Conservation (phyloP, 345 rosid genomes). For the Gossypium anomalum region DNA sequence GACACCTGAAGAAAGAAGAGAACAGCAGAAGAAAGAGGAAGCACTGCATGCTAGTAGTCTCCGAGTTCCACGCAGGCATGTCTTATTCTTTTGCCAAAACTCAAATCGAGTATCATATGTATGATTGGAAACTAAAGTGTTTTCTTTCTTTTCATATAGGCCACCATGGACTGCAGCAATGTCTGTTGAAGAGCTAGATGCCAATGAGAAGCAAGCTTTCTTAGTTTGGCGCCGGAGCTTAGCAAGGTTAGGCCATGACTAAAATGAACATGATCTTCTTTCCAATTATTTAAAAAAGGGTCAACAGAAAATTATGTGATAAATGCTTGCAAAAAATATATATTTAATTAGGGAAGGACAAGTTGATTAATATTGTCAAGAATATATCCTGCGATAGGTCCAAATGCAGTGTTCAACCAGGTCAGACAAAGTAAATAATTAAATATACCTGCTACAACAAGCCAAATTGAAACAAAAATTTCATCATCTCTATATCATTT, state of each 20-base stretch:
- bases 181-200: conserved; percentile 68
- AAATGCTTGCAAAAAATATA: not conserved
- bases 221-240: conserved; percentile 75
- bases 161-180: conserved; percentile 68
- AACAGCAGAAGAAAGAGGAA: conserved; percentile 64
- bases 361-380: not conserved
- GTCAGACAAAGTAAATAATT: not conserved
- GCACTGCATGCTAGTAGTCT: conserved; percentile 58
- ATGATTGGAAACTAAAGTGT: not conserved
- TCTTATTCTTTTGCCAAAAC: conserved; percentile 1
- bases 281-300: not conserved
- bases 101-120: not conserved
- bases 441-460: not conserved
- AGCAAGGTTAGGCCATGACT: conserved; percentile 48
- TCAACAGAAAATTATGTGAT: not conserved
- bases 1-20: conserved; percentile 57
- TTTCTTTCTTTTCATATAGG: conserved; percentile 28
- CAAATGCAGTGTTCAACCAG: not conserved
- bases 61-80: conserved; percentile 63
- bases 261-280: not conserved
- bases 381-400: not conserved
- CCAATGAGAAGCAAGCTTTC: conserved; percentile 66
- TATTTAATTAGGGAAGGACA: not conserved
- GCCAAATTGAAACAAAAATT: not conserved
- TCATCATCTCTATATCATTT: not conserved